Evolutionary conservation across 495 filamentous ascomycete genomes (phyloP), one percentile per base, ranked within the genome.

Genomic region (Penicillium waksmanii): DNA sequence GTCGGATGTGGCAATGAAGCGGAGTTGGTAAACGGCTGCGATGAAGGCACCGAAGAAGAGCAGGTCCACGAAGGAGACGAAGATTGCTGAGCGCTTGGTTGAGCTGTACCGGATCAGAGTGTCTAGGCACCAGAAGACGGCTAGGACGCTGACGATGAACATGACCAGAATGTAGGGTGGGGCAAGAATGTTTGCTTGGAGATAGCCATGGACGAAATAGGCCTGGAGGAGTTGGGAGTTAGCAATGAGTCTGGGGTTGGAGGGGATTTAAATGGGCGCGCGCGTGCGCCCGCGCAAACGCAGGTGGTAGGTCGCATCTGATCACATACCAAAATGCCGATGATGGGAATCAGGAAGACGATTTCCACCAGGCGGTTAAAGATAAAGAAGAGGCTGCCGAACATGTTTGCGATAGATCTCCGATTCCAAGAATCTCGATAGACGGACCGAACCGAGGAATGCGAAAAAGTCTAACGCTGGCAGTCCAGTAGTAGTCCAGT

Each of bases 71-170:
- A 94, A 78, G 21, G 85, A 77, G 57, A 96, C 89, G 82, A 96
- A 94, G 62, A 77, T 71, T 42, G 88, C 85, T 65, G 91, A 90
- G 73, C 84, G 77, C 31, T 81, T 79, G 42, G 88, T 87, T 34
- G 89, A 87, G 66, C 87, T 83, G 78, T 92, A 92, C 60, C 83
- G 82, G 81, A 97, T 87, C 12, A 96, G 76, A 5, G 93, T 97
- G 71, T 84, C 86, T 71, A 96, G 64, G 42, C 84, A 81, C 92
- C 92, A 97, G 67, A 87, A 90, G 33, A 84, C 78, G 13, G 83
- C 93, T 47, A 97, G 83, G 3, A 91, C 87, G 42, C 88, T 88
- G 69, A 90, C 86, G 76, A 97, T 96, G 85, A 97, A 97, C 62
- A 97, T 86, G 58, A 96, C 82, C 21, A 97, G 87, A 75, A 96